Conservation (phyloP, 345 rosid species). For the Anacardium occidentale region DNA sequence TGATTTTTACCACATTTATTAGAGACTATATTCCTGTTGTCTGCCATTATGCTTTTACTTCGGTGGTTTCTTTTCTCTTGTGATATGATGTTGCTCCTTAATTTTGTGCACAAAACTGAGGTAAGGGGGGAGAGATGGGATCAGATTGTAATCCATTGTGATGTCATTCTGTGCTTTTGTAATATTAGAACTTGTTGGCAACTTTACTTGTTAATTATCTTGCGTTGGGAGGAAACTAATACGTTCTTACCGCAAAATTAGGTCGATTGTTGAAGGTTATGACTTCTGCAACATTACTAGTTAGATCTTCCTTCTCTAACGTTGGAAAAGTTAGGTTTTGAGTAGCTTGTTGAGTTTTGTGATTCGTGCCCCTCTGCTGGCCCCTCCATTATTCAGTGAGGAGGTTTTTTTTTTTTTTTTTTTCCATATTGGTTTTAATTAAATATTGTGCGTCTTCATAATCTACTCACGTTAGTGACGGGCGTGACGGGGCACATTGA, state of each 20-base stretch:
- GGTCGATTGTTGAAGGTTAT: neutral
- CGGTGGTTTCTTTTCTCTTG: slow-evolving; percentile 22
- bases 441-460: neutral
- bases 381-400: neutral
- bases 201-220: slow-evolving; percentile 13
- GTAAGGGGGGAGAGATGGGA: slow-evolving; percentile 13
- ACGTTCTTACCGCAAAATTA: neutral
- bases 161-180: slow-evolving; percentile 38
- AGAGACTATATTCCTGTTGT: slow-evolving; percentile 31
- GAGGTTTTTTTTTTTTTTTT: neutral
- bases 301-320: neutral
- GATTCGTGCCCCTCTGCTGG: neutral
- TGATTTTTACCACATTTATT: slow-evolving; percentile 26
- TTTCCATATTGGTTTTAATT: no score
- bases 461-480: neutral
- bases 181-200: slow-evolving; percentile 27
- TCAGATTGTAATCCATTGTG: slow-evolving; percentile 24
- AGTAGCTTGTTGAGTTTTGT: neutral
- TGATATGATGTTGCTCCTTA: slow-evolving; percentile 27
- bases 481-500: neutral
- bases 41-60: slow-evolving; percentile 22
- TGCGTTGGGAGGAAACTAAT: neutral
- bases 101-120: slow-evolving; percentile 29
- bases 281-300: neutral
- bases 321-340: neutral